Percentiles rank a stretch among this genome's conserved stretches.
Evolutionary conservation across 2,329 filamentous ascomycete genomes (phyloP).

Genomic region (Arachnomyces sp.): DNA sequence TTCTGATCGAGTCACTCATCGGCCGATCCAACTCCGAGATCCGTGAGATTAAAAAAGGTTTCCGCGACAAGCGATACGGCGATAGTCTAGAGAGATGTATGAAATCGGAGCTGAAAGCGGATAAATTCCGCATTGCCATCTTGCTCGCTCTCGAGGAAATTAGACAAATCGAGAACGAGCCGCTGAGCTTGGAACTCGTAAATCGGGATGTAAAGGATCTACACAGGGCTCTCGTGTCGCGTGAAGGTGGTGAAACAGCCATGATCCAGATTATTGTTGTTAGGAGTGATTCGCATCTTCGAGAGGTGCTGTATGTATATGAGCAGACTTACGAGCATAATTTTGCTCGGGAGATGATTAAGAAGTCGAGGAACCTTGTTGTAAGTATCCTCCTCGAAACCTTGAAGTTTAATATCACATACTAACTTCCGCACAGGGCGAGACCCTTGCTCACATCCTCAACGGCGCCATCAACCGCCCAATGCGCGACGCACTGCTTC

Average conservation of each 20-base stretch:
- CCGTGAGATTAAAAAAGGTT: slow-evolving; percentile 72
- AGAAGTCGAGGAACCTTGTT: slow-evolving; percentile 84
- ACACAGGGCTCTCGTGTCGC: slow-evolving; percentile 59
- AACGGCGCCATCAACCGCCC: slow-evolving; percentile 95
- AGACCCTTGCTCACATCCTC: slow-evolving; percentile 87
- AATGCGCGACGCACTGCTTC: slow-evolving; percentile 79
- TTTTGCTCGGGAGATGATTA: slow-evolving; percentile 78
- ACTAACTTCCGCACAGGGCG: slow-evolving; percentile 54
- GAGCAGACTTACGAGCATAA: slow-evolving; percentile 65
- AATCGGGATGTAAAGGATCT: slow-evolving; percentile 66
- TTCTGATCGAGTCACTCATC: slow-evolving; percentile 89
- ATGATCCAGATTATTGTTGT: slow-evolving; percentile 81
- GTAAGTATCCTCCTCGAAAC: slow-evolving; percentile 48
- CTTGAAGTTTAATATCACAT: slow-evolving; percentile 2
- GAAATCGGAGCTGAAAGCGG: slow-evolving; percentile 84
- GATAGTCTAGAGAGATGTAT: slow-evolving; percentile 78
- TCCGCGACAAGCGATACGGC: slow-evolving; percentile 83
- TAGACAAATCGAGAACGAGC: slow-evolving; percentile 72
- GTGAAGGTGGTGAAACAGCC: slow-evolving; percentile 71
- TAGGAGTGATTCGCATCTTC: slow-evolving; percentile 71
- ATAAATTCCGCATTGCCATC: slow-evolving; percentile 90
- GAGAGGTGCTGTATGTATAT: slow-evolving; percentile 70
- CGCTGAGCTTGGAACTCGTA: slow-evolving; percentile 53
- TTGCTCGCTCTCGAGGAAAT: slow-evolving; percentile 73
- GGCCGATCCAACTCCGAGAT: slow-evolving; percentile 85